Evolutionary conservation across 2,329 filamentous ascomycete species (phyloP), one percentile per base, ranked within the genome.

Genomic region (Aspergillus fischeri): DNA sequence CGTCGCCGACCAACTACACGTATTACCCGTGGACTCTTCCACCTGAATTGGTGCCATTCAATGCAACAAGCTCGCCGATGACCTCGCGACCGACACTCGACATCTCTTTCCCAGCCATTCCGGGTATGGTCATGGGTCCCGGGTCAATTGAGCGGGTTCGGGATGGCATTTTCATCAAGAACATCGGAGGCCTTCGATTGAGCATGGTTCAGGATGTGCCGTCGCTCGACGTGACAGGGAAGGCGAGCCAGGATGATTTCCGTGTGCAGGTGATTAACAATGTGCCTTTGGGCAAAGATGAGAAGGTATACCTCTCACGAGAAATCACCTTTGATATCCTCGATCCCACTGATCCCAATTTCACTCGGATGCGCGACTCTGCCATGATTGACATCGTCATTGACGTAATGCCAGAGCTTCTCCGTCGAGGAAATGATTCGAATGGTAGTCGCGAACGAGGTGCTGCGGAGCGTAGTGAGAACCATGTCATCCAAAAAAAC

Each of bases 1-100:
- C 70, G 58, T 87, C 86, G 14, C 84, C 83, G 6, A 86, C 86
- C 0, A 96, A 96, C 66, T 87, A 92, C 71, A 93, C 89, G 0
- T 87, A 90, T 66, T 97, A 92, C 68, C 94, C 94, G 0, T 97
- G 93, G 93, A 97, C 94, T 0, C 78, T 99, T 0, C 93, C 94
- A 0, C 78, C 80, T 1, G 81, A 84, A 27, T 80, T 96, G 64
- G 81, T 97, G 2, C 91, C 92, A 0, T 75, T 78, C 9, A 86
- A 95, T 66, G 93, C 89, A 0, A 88, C 82, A n/a, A 96, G 91
- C 64, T 82, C 87, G 4, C 85, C 83, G 11, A 87, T 96, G 63
- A 81, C 85, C 4, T 80, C 86, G 56, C 87, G 88, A 20, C 81
- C 88, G 9, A 89, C 91, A 2, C 86, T 94, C 53, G 86, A 88